Evolutionary conservation across 306 rosid genomes (phyloP).

Genomic region (Rubus idaeus): DNA sequence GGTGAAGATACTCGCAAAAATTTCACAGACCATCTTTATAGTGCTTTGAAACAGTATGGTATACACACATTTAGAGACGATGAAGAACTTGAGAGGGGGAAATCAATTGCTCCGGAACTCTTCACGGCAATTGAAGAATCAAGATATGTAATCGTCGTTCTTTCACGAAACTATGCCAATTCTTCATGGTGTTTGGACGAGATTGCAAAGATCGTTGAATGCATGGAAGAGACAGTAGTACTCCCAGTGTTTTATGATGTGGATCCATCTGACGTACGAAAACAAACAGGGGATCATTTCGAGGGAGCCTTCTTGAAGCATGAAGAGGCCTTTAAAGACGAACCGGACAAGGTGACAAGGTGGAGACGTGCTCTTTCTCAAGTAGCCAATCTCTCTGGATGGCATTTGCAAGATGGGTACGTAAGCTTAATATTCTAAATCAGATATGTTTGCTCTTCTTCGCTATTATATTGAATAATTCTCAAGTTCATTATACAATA

Average conservation of each 20-base stretch:
- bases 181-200: conserved; percentile 8
- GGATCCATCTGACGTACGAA: background rate
- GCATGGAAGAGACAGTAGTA: background rate
- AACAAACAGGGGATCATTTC: too few relatives aligned
- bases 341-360: background rate
- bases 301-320: too few relatives aligned
- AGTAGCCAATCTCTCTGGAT: background rate
- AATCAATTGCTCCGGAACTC: background rate
- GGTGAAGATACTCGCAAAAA: background rate
- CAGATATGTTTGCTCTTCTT: too few relatives aligned
- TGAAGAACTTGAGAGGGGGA: background rate
- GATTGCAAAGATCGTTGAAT: background rate
- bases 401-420: background rate
- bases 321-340: background rate
- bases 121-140: background rate
- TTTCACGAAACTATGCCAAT: background rate
- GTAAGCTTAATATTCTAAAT: too few relatives aligned
- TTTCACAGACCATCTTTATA: background rate
- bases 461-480: too few relatives aligned
- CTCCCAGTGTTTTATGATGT: background rate
- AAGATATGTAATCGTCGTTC: background rate
- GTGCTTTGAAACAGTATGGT: background rate
- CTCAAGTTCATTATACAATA: background rate
- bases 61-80: background rate
- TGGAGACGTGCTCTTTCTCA: background rate